Conservation (phyloP, 139 green algal genomes). For the Chlamydomonas asymmetrica region DNA sequence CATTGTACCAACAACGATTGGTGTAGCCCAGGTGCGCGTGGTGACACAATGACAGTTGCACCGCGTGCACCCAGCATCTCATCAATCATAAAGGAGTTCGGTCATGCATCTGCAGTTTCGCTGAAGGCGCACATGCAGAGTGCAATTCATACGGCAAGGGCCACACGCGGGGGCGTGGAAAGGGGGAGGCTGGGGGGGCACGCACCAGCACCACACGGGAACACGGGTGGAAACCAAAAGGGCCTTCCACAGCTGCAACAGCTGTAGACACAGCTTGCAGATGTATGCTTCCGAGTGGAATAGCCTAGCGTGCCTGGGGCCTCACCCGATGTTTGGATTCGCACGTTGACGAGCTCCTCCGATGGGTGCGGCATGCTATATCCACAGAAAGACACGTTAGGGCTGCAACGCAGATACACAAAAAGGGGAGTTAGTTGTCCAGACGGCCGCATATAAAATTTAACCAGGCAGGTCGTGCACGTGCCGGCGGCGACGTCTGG, state of each 20-base stretch:
- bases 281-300: not conserved
- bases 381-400: conserved; percentile 74
- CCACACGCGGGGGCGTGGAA: not conserved
- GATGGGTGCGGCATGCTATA: conserved; percentile 87
- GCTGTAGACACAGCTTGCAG: not conserved
- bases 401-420: too few relatives aligned
- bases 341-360: conserved; percentile 80
- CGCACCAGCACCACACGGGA: not conserved
- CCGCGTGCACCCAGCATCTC: not conserved
- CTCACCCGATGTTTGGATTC: conserved; percentile 82
- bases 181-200: not conserved
- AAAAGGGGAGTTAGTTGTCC: too few relatives aligned
- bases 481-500: too few relatives aligned
- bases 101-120: too few relatives aligned
- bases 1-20: not conserved
- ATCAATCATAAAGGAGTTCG: not conserved
- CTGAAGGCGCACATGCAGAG: too few relatives aligned
- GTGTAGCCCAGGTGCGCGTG: not conserved
- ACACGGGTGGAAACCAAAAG: not conserved
- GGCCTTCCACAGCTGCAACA: not conserved
- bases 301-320: not conserved
- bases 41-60: not conserved
- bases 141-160: conserved; percentile 1
- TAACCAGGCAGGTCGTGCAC: too few relatives aligned
- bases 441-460: too few relatives aligned